A percentile compares a stretch with the other conserved stretches of the same genome.
phyloP scores from a whole-genome alignment of 129 eudicot genomes.

The Flaveria robusta region DNA sequence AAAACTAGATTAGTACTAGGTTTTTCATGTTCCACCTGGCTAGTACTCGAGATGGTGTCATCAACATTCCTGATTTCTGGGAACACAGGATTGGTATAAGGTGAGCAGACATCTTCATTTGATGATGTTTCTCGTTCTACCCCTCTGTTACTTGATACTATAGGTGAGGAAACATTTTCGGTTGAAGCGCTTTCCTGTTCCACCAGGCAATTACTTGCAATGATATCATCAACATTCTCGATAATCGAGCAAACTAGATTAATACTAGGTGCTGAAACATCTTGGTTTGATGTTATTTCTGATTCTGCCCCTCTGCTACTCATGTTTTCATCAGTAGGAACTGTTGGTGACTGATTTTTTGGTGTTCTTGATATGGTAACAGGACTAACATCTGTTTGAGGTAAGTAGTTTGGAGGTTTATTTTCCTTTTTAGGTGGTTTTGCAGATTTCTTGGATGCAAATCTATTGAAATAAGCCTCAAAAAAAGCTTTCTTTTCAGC shows the following conservation, averaged over 20 bases:
- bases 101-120: slow-evolving; percentile 4
- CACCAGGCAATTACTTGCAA: neutral
- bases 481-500: slow-evolving; percentile 91
- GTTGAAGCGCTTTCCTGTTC: neutral
- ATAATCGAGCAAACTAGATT: slow-evolving; percentile 2
- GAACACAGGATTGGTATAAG: neutral
- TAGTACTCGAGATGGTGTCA: neutral
- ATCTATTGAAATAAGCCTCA: slow-evolving; percentile 76
- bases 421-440: slow-evolving; percentile 49
- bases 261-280: slow-evolving; percentile 13
- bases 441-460: slow-evolving; percentile 50
- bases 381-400: slow-evolving; percentile 26
- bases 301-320: neutral
- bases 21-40: neutral
- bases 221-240: neutral
- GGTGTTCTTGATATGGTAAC: slow-evolving; percentile 1
- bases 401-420: slow-evolving; percentile 35
- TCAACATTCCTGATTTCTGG: slow-evolving; percentile 17
- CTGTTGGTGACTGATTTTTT: slow-evolving; percentile 19
- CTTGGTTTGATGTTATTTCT: slow-evolving; percentile 1
- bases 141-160: neutral
- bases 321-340: slow-evolving; percentile 10
- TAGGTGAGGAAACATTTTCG: neutral
- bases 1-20: slow-evolving; percentile 15
- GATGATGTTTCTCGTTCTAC: slow-evolving; percentile 3